Evolutionary conservation across 305 asterid genomes (phyloP).

Genomic region (Ilex paraguariensis): DNA sequence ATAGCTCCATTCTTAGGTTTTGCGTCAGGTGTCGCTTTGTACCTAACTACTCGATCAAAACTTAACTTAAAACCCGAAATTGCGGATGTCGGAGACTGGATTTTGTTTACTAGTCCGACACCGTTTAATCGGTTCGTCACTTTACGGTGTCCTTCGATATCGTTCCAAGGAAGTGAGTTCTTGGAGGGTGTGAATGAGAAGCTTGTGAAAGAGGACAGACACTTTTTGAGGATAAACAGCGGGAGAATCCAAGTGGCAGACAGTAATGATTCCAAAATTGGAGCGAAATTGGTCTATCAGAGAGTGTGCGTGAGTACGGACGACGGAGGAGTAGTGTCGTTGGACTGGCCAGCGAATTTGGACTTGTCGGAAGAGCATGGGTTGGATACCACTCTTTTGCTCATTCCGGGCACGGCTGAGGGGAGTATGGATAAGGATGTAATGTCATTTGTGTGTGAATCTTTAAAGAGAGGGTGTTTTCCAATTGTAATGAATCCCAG

Average conservation of each 20-base stretch:
- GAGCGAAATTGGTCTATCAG: slow-evolving; percentile 63
- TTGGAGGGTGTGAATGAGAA: slow-evolving; percentile 58
- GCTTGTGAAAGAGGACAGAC: slow-evolving; percentile 69
- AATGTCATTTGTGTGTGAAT: slow-evolving; percentile 53
- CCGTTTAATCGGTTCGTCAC: slow-evolving; percentile 93
- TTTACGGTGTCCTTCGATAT: slow-evolving; percentile 80
- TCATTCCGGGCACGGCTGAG: slow-evolving; percentile 82
- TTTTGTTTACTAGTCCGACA: slow-evolving; percentile 73
- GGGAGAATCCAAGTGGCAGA: slow-evolving; percentile 46
- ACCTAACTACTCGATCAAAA: slow-evolving; percentile 28
- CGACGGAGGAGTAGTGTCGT: slow-evolving; percentile 86
- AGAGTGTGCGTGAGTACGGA: slow-evolving; percentile 65
- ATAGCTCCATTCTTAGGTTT: slow-evolving; percentile 69
- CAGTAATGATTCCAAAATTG: slow-evolving; percentile 21
- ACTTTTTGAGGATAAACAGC: slow-evolving; percentile 57
- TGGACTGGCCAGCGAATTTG: slow-evolving; percentile 92
- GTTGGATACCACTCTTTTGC: slow-evolving; percentile 73
- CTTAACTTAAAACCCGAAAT: slow-evolving; percentile 13
- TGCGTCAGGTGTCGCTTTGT: slow-evolving; percentile 62
- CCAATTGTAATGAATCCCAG: slow-evolving; percentile 98
- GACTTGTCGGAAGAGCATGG: slow-evolving; percentile 80
- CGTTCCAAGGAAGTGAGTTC: slow-evolving; percentile 57
- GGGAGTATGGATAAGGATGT: slow-evolving; percentile 68
- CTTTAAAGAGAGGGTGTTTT: slow-evolving; percentile 75
- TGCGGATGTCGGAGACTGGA: slow-evolving; percentile 67